Percentiles rank a stretch among this genome's conserved stretches.
Evolutionary conservation across 345 rosid species (phyloP).

Genomic region (Populus deltoides): DNA sequence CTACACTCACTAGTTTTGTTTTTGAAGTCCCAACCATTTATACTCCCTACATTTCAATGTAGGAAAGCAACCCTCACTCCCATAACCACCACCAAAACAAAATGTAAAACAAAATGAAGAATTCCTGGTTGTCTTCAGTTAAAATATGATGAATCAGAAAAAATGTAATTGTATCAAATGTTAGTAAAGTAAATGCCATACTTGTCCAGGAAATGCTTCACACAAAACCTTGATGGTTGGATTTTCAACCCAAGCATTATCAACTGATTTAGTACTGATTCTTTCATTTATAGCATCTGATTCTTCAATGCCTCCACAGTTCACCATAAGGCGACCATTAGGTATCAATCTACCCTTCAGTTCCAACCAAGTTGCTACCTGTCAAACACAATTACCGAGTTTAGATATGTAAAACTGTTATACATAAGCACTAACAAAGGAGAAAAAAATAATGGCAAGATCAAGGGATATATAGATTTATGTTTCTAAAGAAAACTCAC

Average conservation of each 20-base stretch:
- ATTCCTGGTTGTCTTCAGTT: background rate
- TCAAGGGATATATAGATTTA: too few relatives aligned
- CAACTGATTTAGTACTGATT: slow-evolving; percentile 18
- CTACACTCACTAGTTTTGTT: too few relatives aligned
- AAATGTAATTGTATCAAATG: background rate
- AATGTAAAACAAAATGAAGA: too few relatives aligned
- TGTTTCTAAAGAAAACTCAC: too few relatives aligned
- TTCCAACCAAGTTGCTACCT: slow-evolving; percentile 63
- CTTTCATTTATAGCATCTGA: slow-evolving; percentile 23
- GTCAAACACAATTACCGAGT: slow-evolving; percentile 5
- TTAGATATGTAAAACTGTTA: background rate
- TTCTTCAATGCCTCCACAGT: slow-evolving; percentile 63
- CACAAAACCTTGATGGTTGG: slow-evolving; percentile 57
- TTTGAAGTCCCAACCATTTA: too few relatives aligned
- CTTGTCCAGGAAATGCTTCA: slow-evolving; percentile 69
- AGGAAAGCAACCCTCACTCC: too few relatives aligned
- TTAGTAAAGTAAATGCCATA: slow-evolving; percentile 22
- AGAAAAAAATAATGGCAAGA: too few relatives aligned
- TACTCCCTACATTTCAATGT: too few relatives aligned
- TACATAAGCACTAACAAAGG: background rate
- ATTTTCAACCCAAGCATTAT: slow-evolving; percentile 47
- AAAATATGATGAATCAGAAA: background rate
- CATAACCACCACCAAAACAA: too few relatives aligned
- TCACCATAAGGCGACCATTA: slow-evolving; percentile 74
- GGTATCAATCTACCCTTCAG: slow-evolving; percentile 63